These are phyloP conservation scores for Alternaria triticina DNA, from an alignment of 2,329 filamentous ascomycete genomes.

Conservation along the genomic window DNA sequence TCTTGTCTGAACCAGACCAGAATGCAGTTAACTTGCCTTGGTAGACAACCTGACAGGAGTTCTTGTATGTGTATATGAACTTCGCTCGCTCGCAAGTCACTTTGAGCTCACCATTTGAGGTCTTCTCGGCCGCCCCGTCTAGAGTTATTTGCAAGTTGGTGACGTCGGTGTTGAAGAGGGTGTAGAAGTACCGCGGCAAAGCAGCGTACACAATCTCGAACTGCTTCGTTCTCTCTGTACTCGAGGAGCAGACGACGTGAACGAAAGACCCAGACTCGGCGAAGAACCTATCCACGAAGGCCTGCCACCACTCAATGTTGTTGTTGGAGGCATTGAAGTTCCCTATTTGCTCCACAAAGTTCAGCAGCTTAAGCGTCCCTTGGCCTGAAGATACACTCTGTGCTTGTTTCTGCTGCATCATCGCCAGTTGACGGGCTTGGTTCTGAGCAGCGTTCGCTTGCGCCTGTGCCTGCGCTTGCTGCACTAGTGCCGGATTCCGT, in stretches of 20 bases:
- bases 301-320: slow-evolving; percentile 78
- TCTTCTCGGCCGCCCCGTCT: slow-evolving; percentile 68
- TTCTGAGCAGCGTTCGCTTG: slow-evolving; percentile 25
- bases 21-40: slow-evolving; percentile 78
- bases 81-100: slow-evolving; percentile 79
- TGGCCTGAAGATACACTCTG: slow-evolving; percentile 34
- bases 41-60: slow-evolving; percentile 79
- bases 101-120: slow-evolving; percentile 69
- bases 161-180: slow-evolving; percentile 83
- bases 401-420: slow-evolving; percentile 39
- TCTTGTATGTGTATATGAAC: slow-evolving; percentile 88
- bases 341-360: slow-evolving; percentile 64
- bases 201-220: slow-evolving; percentile 86
- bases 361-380: slow-evolving; percentile 60
- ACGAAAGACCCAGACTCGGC: slow-evolving; percentile 77
- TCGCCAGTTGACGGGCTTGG: slow-evolving; percentile 33
- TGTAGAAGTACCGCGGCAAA: slow-evolving; percentile 86
- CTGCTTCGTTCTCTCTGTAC: slow-evolving; percentile 71
- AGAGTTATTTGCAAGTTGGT: slow-evolving; percentile 85
- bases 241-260: slow-evolving; percentile 65
- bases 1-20: slow-evolving; percentile 77
- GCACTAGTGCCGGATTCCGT: slow-evolving; percentile 43
- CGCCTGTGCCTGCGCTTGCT: slow-evolving; percentile 37
- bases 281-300: slow-evolving; percentile 83
- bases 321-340: slow-evolving; percentile 54